phyloP scores from a whole-genome alignment of 1,284 basidiomycete species.

The Apiotrichum siamense region DNA sequence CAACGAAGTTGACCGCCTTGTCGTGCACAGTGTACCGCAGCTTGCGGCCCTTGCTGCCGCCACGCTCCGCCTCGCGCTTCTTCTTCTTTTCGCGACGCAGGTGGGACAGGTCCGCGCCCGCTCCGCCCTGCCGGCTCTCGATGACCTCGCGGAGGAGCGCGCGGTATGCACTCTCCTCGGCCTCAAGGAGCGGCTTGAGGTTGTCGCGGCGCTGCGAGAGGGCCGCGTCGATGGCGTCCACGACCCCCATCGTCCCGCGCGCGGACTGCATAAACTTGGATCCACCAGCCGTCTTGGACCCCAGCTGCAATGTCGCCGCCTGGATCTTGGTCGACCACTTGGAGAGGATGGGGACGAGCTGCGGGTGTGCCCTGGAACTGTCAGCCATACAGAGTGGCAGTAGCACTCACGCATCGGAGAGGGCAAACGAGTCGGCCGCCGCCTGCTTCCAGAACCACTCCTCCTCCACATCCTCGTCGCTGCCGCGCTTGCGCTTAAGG shows the following conservation, averaged over 20 bases:
- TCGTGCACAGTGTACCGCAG: slow-evolving; percentile 87
- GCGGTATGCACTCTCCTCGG: slow-evolving; percentile 84
- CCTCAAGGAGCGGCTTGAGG: slow-evolving; percentile 48
- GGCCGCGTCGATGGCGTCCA: slow-evolving; percentile 39
- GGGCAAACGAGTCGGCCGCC: slow-evolving; percentile 30
- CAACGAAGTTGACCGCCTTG: slow-evolving; percentile 90
- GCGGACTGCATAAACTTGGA: slow-evolving; percentile 60
- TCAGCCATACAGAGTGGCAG: not conserved
- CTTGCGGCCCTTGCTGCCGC: slow-evolving; percentile 87
- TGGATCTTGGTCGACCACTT: slow-evolving; percentile 95
- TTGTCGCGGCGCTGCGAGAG: slow-evolving; percentile 31
- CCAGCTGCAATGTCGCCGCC: slow-evolving; percentile 60
- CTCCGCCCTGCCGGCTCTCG: slow-evolving; percentile 50
- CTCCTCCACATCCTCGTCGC: slow-evolving; percentile 11
- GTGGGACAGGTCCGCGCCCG: slow-evolving; percentile 29
- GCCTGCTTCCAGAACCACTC: slow-evolving; percentile 33
- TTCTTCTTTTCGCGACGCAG: slow-evolving; percentile 52
- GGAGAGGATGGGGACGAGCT: slow-evolving; percentile 65
- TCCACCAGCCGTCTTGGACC: slow-evolving; percentile 31
- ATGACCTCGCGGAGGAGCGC: slow-evolving; percentile 82
- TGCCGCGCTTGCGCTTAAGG: slow-evolving; percentile 6
- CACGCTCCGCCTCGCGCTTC: slow-evolving; percentile 81
- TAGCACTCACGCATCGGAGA: slow-evolving; percentile 34
- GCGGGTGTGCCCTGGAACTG: slow-evolving; percentile 56
- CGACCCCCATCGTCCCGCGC: slow-evolving; percentile 42